phyloP scores from a whole-genome alignment of 306 rosid genomes.

The Alnus rubra region DNA sequence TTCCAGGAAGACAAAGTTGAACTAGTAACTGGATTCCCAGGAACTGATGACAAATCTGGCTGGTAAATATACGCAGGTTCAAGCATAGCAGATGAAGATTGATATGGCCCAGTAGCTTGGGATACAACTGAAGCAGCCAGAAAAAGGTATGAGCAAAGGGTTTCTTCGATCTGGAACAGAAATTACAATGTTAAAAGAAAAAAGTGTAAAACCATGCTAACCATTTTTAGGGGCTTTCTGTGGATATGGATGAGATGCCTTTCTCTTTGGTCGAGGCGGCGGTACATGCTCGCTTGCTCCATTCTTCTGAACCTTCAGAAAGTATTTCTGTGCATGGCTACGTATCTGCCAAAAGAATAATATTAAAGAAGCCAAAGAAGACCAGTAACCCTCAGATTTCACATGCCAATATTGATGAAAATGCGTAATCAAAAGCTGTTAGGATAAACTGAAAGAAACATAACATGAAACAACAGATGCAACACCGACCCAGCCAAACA shows the following conservation, averaged over 20 bases:
- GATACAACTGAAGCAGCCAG: constrained; percentile 50
- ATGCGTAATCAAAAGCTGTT: not conserved
- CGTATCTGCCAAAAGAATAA: constrained; percentile 61
- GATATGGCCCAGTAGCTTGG: constrained; percentile 47
- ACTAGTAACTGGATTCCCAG: constrained; percentile 54
- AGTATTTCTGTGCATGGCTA: constrained; percentile 96
- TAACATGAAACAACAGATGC: constrained; percentile 9
- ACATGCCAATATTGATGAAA: not conserved
- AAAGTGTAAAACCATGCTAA: constrained; percentile 25
- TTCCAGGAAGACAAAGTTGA: constrained; percentile 68
- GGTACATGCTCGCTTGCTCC: constrained; percentile 94
- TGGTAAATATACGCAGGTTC: constrained; percentile 52
- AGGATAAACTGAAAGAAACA: not conserved
- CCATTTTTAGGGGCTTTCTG: constrained; percentile 87
- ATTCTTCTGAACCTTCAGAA: constrained; percentile 87
- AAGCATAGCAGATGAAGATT: constrained; percentile 54
- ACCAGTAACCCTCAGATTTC: not conserved
- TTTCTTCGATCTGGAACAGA: constrained; percentile 8
- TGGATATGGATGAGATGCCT: constrained; percentile 94
- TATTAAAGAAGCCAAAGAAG: not conserved
- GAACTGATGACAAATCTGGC: constrained; percentile 64
- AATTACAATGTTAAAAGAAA: constrained; percentile 12
- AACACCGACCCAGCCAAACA: not conserved
- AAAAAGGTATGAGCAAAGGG: constrained; percentile 21
- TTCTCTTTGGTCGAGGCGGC: constrained; percentile 96